These are phyloP conservation scores for Aspergillus fumigatiaffinis DNA, from an alignment of 2,329 filamentous ascomycete species.

Conservation along the genomic window DNA sequence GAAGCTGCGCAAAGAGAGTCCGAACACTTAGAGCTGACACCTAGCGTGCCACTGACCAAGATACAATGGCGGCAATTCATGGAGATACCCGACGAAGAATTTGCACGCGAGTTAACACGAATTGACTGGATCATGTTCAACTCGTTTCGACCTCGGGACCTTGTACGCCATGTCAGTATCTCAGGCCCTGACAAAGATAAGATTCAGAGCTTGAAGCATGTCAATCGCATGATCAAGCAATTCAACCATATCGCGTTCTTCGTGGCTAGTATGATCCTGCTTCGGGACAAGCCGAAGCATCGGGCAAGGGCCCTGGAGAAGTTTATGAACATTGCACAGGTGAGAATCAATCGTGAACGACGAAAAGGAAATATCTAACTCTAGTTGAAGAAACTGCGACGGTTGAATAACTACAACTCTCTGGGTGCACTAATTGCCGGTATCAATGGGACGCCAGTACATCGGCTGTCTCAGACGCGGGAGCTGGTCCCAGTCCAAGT, in stretches of 20 bases:
- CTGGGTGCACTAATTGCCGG: slow-evolving; percentile 91
- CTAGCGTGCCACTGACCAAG: slow-evolving; percentile 71
- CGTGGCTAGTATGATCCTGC: slow-evolving; percentile 77
- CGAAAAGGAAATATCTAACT: slow-evolving; percentile 2
- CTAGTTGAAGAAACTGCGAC: slow-evolving; percentile 63
- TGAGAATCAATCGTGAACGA: slow-evolving; percentile 18
- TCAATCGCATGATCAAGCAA: slow-evolving; percentile 91
- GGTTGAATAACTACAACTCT: slow-evolving; percentile 95
- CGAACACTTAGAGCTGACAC: slow-evolving; percentile 64
- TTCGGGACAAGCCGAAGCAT: slow-evolving; percentile 95
- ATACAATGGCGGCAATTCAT: slow-evolving; percentile 87
- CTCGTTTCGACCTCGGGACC: slow-evolving; percentile 85
- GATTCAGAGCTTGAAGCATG: slow-evolving; percentile 73
- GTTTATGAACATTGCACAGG: slow-evolving; percentile 80
- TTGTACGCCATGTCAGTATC: slow-evolving; percentile 85
- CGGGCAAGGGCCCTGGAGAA: slow-evolving; percentile 87
- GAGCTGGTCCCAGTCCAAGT: slow-evolving; percentile 67
- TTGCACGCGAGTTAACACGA: slow-evolving; percentile 86
- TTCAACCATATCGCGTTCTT: slow-evolving; percentile 83
- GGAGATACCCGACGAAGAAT: slow-evolving; percentile 75
- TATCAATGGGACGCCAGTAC: slow-evolving; percentile 81
- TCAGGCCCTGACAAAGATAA: slow-evolving; percentile 49
- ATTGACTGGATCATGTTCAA: slow-evolving; percentile 99
- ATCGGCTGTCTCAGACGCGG: slow-evolving; percentile 75
- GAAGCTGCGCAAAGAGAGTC: slow-evolving; percentile 82